phyloP scores from a whole-genome alignment of 176 grass and related monocot genomes.

The Canna indica region DNA sequence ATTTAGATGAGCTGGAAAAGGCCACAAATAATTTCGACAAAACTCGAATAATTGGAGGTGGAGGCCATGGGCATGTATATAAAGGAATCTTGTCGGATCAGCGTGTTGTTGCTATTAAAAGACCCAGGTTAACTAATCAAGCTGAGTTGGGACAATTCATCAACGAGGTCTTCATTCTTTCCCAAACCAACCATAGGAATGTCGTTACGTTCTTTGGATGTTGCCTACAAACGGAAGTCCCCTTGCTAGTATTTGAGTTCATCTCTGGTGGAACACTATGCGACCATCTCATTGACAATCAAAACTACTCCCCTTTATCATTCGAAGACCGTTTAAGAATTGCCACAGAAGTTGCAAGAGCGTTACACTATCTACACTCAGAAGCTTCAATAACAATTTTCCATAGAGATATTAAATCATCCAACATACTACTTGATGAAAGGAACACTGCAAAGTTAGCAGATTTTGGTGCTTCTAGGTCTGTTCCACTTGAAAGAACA shows the following conservation, averaged over 20 bases:
- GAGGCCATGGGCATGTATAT: constrained; percentile 7
- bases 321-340: constrained; percentile 16
- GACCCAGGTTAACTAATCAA: constrained; percentile 4
- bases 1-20: constrained; percentile 17
- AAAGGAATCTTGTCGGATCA: constrained; percentile 10
- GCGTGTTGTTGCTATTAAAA: constrained; percentile 15
- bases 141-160: neutral
- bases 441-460: neutral
- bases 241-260: constrained; percentile 23
- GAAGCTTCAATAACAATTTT: constrained; percentile 1
- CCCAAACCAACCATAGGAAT: constrained; percentile 10
- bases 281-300: neutral
- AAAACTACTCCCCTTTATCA: neutral
- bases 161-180: neutral
- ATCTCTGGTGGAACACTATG: constrained; percentile 14
- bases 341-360: constrained; percentile 18
- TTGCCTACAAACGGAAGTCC: constrained; percentile 13
- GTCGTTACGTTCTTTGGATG: constrained; percentile 4
- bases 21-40: constrained; percentile 19
- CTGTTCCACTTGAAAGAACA: constrained; percentile 22
- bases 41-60: constrained; percentile 3
- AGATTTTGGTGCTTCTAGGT: constrained; percentile 26
- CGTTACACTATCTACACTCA: constrained; percentile 1
- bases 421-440: constrained; percentile 10
- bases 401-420: constrained; percentile 3